Base-by-base conservation (phyloP, 2,329 filamentous ascomycete genomes). In the Penicillium sp. region DNA sequence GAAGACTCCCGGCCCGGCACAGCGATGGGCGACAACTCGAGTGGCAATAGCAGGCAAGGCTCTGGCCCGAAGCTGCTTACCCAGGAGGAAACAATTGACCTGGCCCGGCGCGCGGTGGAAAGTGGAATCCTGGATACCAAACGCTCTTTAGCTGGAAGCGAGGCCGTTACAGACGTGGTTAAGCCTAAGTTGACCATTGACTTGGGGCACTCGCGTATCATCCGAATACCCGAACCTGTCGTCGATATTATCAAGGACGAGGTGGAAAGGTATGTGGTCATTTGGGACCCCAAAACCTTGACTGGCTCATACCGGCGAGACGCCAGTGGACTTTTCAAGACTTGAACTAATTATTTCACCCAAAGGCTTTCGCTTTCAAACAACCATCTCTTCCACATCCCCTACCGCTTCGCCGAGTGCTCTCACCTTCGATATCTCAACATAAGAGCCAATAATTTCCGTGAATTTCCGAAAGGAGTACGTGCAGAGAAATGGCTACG, bases 391-490 rank as follows among this genome's bases (percentile, higher is more conserved):
- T 72, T 75, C 47, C 71, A 76, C 49, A 76, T 80, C 30, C 76
- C 77, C 2, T 72, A 72, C 51, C 75, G 75, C 9, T 79, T 80
- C 42, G 71, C 73, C 9, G 75, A 78, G 58, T 80, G 77, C 55
- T 72, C 68, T 15, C 75, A 78, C 60, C 70, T 80, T 37, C 72
- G 74, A 26, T 80, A 80, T 56, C 75, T 80, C 39, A 80, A 80
- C 54, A 75, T 80, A 43, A 73, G 77, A 46, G 71, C 74, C 10
- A 80, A 80, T 52, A 73, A 74, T 46, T 78, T 80, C 49, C 71
- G 80, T 57, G 82, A 87, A 66, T 86, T 89, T 61, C 86, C 86
- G 39, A 79, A 80, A 63, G 80, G 80, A 59, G 85, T 88, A 78
- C 56, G 84, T 77, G 9, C 10, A 15, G 39, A 37, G 7, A 30